Conservation (phyloP, 2,329 filamentous ascomycete genomes). For the Colletotrichum musae region DNA sequence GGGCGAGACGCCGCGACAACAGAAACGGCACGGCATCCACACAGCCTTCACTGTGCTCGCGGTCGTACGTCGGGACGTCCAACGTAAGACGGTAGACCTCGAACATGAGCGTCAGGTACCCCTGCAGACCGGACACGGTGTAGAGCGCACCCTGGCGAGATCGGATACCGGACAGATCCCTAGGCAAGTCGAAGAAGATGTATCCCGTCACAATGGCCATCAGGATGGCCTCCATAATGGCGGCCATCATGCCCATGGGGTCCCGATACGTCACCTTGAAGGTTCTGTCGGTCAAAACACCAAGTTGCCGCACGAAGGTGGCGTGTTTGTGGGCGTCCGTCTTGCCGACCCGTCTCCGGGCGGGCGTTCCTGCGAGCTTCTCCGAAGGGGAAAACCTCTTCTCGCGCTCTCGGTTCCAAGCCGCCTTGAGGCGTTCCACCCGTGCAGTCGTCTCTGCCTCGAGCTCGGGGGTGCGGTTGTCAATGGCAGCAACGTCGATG, state of each 20-base stretch:
- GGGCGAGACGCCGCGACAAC: conserved; percentile 77
- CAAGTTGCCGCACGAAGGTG: conserved; percentile 73
- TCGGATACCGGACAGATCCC: conserved; percentile 79
- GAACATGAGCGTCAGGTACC: conserved; percentile 82
- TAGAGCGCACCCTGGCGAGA: conserved; percentile 82
- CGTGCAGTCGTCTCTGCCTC: conserved; percentile 72
- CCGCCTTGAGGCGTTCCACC: conserved; percentile 72
- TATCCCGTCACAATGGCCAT: conserved; percentile 83
- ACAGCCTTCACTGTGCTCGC: conserved; percentile 81
- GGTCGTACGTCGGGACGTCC: conserved; percentile 83
- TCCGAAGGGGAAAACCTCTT: conserved; percentile 45
- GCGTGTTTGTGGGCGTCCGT: conserved; percentile 59
- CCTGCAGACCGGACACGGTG: conserved; percentile 79
- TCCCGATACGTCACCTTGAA: conserved; percentile 82
- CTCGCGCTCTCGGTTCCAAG: conserved; percentile 63
- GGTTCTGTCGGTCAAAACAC: conserved; percentile 77
- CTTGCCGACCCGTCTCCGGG: conserved; percentile 1
- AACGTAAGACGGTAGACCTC: conserved; percentile 82
- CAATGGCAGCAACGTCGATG: conserved; percentile 81
- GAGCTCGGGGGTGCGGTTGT: conserved; percentile 77
- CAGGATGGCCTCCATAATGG: conserved; percentile 76
- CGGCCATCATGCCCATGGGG: conserved; percentile 81
- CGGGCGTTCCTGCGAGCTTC: conserved; percentile 36
- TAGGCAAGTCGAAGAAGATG: conserved; percentile 77
- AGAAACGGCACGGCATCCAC: conserved; percentile 79